phyloP scores from a whole-genome alignment of 768 basidiomycete genomes.

The Sporobolomyces pararoseus region DNA sequence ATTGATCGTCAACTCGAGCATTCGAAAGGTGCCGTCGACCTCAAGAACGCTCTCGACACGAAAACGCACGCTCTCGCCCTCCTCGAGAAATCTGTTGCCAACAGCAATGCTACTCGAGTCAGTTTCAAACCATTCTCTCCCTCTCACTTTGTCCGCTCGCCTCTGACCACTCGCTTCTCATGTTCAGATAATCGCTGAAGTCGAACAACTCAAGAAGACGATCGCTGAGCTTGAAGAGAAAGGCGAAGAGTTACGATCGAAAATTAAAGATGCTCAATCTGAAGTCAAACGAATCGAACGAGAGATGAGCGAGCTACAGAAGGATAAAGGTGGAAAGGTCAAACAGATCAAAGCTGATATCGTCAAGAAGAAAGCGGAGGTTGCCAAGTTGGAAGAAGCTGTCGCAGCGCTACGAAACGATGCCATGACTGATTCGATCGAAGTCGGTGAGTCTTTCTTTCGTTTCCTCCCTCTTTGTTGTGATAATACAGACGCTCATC shows the following conservation, averaged over 20 bases:
- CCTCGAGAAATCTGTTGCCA: constrained; percentile 75
- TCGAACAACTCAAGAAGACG: constrained; percentile 65
- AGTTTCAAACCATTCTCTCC: constrained; percentile 43
- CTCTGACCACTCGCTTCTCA: not conserved
- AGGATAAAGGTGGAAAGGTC: constrained; percentile 96
- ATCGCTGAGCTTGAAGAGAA: constrained; percentile 61
- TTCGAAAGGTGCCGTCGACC: constrained; percentile 51
- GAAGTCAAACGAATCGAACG: constrained; percentile 85
- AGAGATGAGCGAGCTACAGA: constrained; percentile 98
- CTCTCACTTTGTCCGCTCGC: not conserved
- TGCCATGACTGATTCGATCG: constrained; percentile 76
- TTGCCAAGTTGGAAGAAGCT: constrained; percentile 73
- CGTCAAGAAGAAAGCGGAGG: constrained; percentile 68
- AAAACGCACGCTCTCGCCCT: constrained; percentile 80
- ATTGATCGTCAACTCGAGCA: constrained; percentile 60
- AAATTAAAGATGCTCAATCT: constrained; percentile 68
- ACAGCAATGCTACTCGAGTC: constrained; percentile 85
- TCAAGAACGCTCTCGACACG: constrained; percentile 70
- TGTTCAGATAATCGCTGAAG: constrained; percentile 69
- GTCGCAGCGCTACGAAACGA: constrained; percentile 88
- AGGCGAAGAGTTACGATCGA: constrained; percentile 65
- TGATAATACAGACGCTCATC: constrained; percentile 1
- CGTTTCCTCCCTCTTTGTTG: not conserved
- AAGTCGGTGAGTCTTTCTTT: constrained; percentile 65
- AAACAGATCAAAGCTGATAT: constrained; percentile 84